Evolutionary conservation across 345 rosid species (phyloP).

Genomic region (Dipteronia sinensis): DNA sequence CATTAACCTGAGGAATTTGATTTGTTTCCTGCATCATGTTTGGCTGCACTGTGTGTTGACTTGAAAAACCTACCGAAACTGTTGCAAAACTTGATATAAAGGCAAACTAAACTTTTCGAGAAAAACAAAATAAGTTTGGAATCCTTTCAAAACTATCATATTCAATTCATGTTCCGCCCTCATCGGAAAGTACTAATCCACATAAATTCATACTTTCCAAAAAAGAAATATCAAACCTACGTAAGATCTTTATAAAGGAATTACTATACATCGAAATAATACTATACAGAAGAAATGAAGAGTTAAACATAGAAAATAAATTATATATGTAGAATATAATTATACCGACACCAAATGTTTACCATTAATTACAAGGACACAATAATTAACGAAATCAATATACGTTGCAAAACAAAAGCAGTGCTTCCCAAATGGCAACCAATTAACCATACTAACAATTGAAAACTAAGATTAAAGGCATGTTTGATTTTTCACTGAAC

Average conservation of each 20-base stretch:
- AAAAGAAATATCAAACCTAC: not conserved
- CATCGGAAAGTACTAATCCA: too few species aligned
- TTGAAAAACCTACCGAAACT: constrained; percentile 23
- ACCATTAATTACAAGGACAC: not conserved
- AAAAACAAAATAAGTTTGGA: constrained; percentile 5
- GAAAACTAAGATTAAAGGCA: not conserved
- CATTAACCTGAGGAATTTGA: too few species aligned
- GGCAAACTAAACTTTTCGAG: not conserved
- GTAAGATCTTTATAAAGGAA: not conserved
- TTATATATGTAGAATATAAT: too few species aligned
- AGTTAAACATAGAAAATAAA: not conserved
- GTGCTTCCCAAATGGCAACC: not conserved
- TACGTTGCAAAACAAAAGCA: not conserved
- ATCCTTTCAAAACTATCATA: constrained; percentile 3
- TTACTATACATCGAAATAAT: not conserved
- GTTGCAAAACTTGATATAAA: not conserved
- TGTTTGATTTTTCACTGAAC: too few species aligned
- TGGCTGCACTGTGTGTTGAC: not conserved
- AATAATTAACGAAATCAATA: not conserved
- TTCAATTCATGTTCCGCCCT: not conserved
- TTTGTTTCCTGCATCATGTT: not conserved
- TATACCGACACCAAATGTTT: not conserved
- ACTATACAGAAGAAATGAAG: not conserved
- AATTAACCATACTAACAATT: not conserved
- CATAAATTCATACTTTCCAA: not conserved